phyloP scores from a whole-genome alignment of 176 grass and related monocot species.

The Phragmites australis region DNA sequence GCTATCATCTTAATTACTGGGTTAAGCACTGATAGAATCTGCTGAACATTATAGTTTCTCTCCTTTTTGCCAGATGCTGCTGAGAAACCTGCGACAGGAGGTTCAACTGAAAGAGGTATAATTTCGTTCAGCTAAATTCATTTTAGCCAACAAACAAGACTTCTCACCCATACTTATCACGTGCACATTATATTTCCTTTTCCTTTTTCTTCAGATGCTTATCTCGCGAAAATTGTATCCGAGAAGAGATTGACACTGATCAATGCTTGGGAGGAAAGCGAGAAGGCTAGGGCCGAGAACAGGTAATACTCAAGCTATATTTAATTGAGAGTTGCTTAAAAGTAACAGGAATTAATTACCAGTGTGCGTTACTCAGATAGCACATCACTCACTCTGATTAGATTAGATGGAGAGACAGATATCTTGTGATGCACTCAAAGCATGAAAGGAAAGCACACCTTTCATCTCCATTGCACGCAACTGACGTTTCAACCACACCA shows the following conservation, averaged over 20 bases:
- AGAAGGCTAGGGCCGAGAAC: constrained; percentile 70
- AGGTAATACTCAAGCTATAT: constrained; percentile 33
- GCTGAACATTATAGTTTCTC: neutral
- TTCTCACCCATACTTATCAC: neutral
- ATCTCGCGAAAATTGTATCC: constrained; percentile 50
- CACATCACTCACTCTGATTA: constrained; percentile 22
- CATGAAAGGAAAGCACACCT: constrained; percentile 18
- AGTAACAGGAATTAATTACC: constrained; percentile 1
- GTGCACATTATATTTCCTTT: neutral
- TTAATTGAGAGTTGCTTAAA: constrained; percentile 32
- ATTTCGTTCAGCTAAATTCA: neutral
- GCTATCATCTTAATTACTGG: neutral
- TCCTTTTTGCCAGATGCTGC: constrained; percentile 31
- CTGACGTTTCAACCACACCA: constrained; percentile 30
- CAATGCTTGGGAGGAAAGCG: constrained; percentile 68
- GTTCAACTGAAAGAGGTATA: constrained; percentile 62
- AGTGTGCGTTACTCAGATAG: constrained; percentile 10
- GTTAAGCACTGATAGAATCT: neutral
- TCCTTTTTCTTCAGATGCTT: constrained; percentile 40
- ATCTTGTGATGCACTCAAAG: constrained; percentile 47
- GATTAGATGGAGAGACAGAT: neutral
- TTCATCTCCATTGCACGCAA: constrained; percentile 1
- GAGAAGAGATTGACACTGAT: constrained; percentile 64
- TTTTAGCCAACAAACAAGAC: neutral
- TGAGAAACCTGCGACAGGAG: constrained; percentile 26